phyloP scores from a whole-genome alignment of 768 basidiomycete genomes.

The Suillus weaverae region DNA sequence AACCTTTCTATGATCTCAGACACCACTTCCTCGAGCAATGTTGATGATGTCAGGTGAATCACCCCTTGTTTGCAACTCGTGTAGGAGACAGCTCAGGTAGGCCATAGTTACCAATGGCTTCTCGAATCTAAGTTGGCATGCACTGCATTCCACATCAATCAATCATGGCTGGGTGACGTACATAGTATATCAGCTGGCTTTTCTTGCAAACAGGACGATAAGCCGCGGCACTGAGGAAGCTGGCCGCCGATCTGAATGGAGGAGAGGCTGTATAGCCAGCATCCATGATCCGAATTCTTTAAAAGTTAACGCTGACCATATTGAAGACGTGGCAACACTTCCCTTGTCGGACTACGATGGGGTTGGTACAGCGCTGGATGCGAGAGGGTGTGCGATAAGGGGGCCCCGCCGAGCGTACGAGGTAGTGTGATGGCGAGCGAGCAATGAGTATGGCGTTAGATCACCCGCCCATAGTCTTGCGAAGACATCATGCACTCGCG shows the following conservation, averaged over 20 bases:
- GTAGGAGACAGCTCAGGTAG: background rate
- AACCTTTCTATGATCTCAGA: too few relatives aligned
- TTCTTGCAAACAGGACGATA: background rate
- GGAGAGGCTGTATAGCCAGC: background rate
- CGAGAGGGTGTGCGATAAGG: background rate
- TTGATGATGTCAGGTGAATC: background rate
- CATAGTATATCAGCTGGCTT: background rate
- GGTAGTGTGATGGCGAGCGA: background rate
- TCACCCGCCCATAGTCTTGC: background rate
- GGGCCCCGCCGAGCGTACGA: background rate
- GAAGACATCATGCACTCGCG: background rate
- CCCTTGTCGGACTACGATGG: background rate
- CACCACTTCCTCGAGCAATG: background rate
- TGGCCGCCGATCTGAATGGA: background rate
- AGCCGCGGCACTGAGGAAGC: background rate
- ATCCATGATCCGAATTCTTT: background rate
- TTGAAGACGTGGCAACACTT: background rate
- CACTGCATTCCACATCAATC: background rate
- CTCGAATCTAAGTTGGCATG: background rate
- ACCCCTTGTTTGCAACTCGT: background rate
- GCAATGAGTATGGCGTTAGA: background rate
- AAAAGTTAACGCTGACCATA: background rate
- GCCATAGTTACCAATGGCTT: background rate
- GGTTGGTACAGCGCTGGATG: background rate
- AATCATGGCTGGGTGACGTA: background rate